phyloP scores from a whole-genome alignment of 495 filamentous ascomycete genomes.

The Symbiotaphrina buchneri region DNA sequence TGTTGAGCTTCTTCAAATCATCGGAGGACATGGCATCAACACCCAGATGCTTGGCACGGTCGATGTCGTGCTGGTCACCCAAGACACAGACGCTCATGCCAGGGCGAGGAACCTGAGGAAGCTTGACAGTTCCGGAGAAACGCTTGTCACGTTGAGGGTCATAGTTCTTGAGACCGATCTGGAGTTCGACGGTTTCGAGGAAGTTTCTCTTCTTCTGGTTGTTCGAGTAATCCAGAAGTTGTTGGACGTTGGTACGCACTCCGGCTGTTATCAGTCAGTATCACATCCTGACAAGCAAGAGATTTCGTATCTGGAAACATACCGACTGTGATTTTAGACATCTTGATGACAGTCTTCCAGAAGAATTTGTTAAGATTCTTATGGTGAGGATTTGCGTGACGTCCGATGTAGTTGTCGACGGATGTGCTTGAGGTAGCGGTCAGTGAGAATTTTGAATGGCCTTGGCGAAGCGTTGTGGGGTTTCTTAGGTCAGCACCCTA shows the following conservation, averaged over 20 bases:
- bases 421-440: neutral
- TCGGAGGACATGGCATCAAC: slow-evolving; percentile 94
- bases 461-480: too few relatives aligned
- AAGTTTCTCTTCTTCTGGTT: slow-evolving; percentile 99
- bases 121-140: slow-evolving; percentile 97
- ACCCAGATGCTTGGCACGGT: slow-evolving; percentile 94
- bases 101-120: slow-evolving; percentile 75
- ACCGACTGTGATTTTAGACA: slow-evolving; percentile 16
- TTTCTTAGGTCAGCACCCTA: too few relatives aligned
- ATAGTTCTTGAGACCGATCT: slow-evolving; percentile 99
- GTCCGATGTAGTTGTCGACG: too few relatives aligned
- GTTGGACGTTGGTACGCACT: slow-evolving; percentile 84
- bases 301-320: slow-evolving; percentile 4
- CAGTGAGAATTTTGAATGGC: too few relatives aligned
- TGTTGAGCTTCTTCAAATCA: slow-evolving; percentile 99
- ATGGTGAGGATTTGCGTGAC: slow-evolving; percentile 8
- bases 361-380: slow-evolving; percentile 17
- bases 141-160: slow-evolving; percentile 99
- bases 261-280: slow-evolving; percentile 36
- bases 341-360: slow-evolving; percentile 35
- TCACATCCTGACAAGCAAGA: slow-evolving; percentile 1
- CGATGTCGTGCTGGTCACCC: slow-evolving; percentile 99
- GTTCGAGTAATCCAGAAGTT: slow-evolving; percentile 78
- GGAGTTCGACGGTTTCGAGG: slow-evolving; percentile 84
- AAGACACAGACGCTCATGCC: slow-evolving; percentile 92